Percentiles rank a stretch among this genome's conserved stretches.
Conservation (phyloP, 257 asterid species). For the Pogostemon cablin region DNA sequence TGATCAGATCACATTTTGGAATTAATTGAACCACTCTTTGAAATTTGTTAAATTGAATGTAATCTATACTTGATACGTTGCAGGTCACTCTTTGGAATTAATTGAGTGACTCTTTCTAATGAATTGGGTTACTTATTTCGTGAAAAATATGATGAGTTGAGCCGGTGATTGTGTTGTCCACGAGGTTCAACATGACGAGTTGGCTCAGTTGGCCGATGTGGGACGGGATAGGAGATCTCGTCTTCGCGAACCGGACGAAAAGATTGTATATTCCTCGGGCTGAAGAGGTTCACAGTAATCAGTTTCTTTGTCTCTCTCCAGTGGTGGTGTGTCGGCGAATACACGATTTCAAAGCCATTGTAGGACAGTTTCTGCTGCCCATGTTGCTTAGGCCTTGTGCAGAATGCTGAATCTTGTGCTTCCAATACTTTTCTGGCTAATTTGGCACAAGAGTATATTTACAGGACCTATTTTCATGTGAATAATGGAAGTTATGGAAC, state of each 20-base stretch:
- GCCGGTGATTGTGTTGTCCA: no score
- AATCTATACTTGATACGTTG: no score
- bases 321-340: background rate
- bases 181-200: no score
- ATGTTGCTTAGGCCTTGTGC: background rate
- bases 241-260: slow-evolving; percentile 1
- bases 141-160: no score
- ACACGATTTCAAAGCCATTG: background rate
- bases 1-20: no score
- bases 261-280: background rate
- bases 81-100: no score
- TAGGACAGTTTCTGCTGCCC: background rate
- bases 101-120: no score
- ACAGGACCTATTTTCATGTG: background rate
- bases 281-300: background rate
- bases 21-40: no score
- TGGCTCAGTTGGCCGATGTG: no score
- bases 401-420: background rate
- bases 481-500: slow-evolving; percentile 3
- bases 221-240: background rate
- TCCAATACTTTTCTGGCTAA: background rate
- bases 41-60: no score
- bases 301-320: slow-evolving; percentile 1
- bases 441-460: background rate
- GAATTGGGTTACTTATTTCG: no score